A percentile compares a stretch with the other conserved stretches of the same genome.
Evolutionary conservation across 768 basidiomycete genomes (phyloP).

Genomic region (Lentinula sp.): DNA sequence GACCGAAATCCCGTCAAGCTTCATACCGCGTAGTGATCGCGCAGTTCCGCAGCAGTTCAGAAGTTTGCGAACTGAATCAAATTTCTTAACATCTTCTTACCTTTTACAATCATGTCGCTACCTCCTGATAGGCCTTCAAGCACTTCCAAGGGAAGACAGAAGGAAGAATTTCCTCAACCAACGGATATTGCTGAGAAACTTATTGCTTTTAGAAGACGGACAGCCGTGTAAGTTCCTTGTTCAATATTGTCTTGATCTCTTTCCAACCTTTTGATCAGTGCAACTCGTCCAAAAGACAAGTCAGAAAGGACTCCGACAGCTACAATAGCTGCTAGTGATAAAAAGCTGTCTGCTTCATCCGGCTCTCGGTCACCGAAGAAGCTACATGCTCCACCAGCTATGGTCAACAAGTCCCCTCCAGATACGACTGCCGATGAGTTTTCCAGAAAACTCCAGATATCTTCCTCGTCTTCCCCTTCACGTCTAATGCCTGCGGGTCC

Average conservation of each 20-base stretch:
- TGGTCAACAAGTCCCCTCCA: constrained; percentile 25
- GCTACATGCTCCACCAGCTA: constrained; percentile 26
- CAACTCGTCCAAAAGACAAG: constrained; percentile 39
- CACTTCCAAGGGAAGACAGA: constrained; percentile 23
- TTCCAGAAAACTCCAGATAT: constrained; percentile 65
- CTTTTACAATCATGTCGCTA: not conserved
- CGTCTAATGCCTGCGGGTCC: constrained; percentile 24
- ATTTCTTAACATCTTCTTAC: not conserved
- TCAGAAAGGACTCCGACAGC: constrained; percentile 28
- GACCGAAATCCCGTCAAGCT: not conserved
- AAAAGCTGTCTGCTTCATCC: constrained; percentile 21
- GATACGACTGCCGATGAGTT: constrained; percentile 69
- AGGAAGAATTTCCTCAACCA: constrained; percentile 24
- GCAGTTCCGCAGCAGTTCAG: not conserved
- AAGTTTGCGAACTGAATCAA: not conserved
- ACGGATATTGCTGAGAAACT: constrained; percentile 59
- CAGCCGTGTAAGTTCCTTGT: constrained; percentile 42
- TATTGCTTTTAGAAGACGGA: constrained; percentile 60
- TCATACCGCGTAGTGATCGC: not conserved
- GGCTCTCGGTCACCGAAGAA: constrained; percentile 20
- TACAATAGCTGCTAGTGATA: constrained; percentile 15
- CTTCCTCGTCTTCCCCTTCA: constrained; percentile 36
- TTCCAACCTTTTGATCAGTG: constrained; percentile 24
- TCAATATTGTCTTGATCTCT: not conserved
- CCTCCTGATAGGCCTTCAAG: constrained; percentile 24